phyloP scores from a whole-genome alignment of 176 grass and related monocot genomes.

The Oryza coarctata region DNA sequence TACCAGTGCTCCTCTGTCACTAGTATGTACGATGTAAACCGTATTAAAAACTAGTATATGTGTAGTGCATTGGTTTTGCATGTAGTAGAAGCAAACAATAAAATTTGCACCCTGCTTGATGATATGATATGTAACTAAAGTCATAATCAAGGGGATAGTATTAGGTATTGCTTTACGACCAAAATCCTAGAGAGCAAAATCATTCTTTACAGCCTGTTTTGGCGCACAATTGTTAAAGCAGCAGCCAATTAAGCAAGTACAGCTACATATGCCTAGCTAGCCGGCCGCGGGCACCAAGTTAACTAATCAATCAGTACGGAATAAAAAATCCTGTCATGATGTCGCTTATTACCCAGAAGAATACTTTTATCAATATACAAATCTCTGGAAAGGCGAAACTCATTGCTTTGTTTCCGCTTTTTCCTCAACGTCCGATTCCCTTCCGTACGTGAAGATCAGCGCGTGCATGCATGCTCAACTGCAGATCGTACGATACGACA shows the following conservation, averaged over 20 bases:
- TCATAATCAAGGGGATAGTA: no score
- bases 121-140: no score
- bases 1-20: no score
- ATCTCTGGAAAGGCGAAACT: constrained; percentile 14
- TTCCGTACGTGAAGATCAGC: not conserved
- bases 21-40: no score
- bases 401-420: constrained; percentile 23
- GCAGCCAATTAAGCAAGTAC: not conserved
- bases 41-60: no score
- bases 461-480: not conserved
- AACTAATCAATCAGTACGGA: not conserved
- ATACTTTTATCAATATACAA: not conserved
- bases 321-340: constrained; percentile 34
- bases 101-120: no score
- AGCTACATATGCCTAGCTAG: not conserved
- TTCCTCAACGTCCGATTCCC: constrained; percentile 15
- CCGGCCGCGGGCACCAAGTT: not conserved
- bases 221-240: constrained; percentile 18
- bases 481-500: not conserved
- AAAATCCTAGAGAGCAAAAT: constrained; percentile 17
- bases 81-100: no score
- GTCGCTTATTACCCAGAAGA: constrained; percentile 20
- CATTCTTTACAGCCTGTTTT: constrained; percentile 44
- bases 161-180: constrained; percentile 21
- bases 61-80: no score